Conservation (phyloP, 192 early-diverging fungal genomes). For the Entomortierella beljakovae region DNA sequence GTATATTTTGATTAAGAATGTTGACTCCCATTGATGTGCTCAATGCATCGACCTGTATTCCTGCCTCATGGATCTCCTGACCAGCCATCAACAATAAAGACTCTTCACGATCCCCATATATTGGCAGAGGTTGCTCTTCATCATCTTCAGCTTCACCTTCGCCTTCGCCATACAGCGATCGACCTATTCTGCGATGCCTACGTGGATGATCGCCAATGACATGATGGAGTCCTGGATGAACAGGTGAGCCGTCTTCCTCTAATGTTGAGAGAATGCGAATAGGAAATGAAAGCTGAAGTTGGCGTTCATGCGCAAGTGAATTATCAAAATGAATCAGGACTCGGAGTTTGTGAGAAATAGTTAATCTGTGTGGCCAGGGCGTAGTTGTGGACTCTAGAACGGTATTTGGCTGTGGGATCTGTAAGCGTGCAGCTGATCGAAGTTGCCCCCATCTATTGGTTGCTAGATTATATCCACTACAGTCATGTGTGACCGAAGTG, state of each 20-base stretch:
- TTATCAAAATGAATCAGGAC: conserved; percentile 32
- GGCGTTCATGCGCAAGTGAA: conserved; percentile 9
- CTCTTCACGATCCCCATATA: conserved; percentile 33
- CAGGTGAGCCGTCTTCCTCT: conserved; percentile 6
- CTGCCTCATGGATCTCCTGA: conserved; percentile 21
- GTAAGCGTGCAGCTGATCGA: conserved; percentile 9
- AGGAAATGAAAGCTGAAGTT: conserved; percentile 42
- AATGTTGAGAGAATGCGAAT: conserved; percentile 26
- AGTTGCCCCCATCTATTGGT: conserved; percentile 23
- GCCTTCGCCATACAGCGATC: conserved; percentile 6
- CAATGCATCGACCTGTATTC: conserved; percentile 15
- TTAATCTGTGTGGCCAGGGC: conserved; percentile 6
- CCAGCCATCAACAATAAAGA: conserved; percentile 37
- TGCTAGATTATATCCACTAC: background rate
- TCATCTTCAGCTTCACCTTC: conserved; percentile 11
- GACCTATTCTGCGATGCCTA: background rate
- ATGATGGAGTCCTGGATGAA: conserved; percentile 14
- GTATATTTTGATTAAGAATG: background rate
- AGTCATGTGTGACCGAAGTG: conserved; percentile 29
- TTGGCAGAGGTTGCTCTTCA: conserved; percentile 19
- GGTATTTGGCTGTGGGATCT: conserved; percentile 31
- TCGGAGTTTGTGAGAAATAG: conserved; percentile 29
- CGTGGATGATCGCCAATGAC: background rate
- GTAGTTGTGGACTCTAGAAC: conserved; percentile 6
- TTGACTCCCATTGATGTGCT: conserved; percentile 8